Percentiles rank a stretch among this genome's conserved stretches.
Conservation (phyloP, 495 filamentous ascomycete genomes). For the Aspergillus egyptiacus region DNA sequence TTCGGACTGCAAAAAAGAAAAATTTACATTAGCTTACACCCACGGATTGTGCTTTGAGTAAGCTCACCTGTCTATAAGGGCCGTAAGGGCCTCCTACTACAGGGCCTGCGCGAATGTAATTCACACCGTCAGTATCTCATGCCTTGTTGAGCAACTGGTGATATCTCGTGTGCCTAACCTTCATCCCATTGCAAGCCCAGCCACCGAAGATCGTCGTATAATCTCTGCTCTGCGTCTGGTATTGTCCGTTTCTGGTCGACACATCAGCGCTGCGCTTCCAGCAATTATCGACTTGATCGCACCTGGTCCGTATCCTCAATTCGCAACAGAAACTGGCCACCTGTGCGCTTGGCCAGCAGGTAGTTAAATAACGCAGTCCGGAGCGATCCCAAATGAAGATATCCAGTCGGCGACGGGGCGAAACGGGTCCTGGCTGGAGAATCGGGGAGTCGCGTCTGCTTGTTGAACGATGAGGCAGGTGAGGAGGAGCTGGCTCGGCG, state of each 20-base stretch:
- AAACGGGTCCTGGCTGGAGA: slow-evolving; percentile 82
- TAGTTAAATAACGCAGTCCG: slow-evolving; percentile 92
- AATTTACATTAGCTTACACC: too few species aligned
- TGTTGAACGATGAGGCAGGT: slow-evolving; percentile 21
- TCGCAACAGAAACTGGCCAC: slow-evolving; percentile 86
- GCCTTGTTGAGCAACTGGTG: not conserved
- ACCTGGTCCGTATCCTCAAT: slow-evolving; percentile 97
- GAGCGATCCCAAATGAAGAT: slow-evolving; percentile 84
- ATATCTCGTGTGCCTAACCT: slow-evolving; percentile 40
- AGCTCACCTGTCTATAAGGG: slow-evolving; percentile 74
- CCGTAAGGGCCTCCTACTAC: slow-evolving; percentile 71
- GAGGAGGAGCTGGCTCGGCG: slow-evolving; percentile 26
- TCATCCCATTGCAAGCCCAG: slow-evolving; percentile 92
- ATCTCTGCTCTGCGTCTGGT: slow-evolving; percentile 63
- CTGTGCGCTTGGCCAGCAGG: slow-evolving; percentile 76
- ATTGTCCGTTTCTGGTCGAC: slow-evolving; percentile 65
- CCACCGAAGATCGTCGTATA: slow-evolving; percentile 80
- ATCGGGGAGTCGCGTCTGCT: slow-evolving; percentile 43
- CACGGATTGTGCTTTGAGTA: too few species aligned
- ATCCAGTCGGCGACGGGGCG: slow-evolving; percentile 91
- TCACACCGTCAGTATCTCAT: not conserved
- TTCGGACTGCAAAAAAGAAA: slow-evolving; percentile 71
- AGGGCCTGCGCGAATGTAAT: slow-evolving; percentile 51
- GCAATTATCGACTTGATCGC: slow-evolving; percentile 14
- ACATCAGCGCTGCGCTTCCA: slow-evolving; percentile 25